phyloP scores from a whole-genome alignment of 2,329 filamentous ascomycete species.

The Aspergillus versicolor region DNA sequence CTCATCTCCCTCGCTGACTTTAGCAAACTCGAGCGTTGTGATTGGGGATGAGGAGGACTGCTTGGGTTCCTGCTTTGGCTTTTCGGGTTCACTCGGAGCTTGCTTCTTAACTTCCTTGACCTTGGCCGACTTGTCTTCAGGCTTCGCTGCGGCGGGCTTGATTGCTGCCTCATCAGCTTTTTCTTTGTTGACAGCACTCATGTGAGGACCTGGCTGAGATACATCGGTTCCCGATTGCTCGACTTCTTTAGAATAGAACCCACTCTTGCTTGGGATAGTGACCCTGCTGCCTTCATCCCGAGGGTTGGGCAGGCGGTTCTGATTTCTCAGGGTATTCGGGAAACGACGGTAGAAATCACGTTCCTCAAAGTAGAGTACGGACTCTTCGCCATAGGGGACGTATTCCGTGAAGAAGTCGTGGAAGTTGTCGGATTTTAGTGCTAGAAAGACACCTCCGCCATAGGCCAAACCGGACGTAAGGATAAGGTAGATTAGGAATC shows the following conservation, averaged over 20 bases:
- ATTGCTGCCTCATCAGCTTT: slow-evolving; percentile 26
- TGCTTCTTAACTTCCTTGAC: slow-evolving; percentile 35
- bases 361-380: slow-evolving; percentile 93
- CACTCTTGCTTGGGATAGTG: slow-evolving; percentile 81
- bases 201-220: slow-evolving; percentile 50
- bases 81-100: slow-evolving; percentile 26
- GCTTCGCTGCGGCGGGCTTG: slow-evolving; percentile 27
- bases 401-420: slow-evolving; percentile 99
- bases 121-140: slow-evolving; percentile 28
- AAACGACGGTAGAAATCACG: slow-evolving; percentile 88
- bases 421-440: slow-evolving; percentile 93
- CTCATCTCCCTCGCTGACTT: slow-evolving; percentile 73
- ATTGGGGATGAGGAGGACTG: slow-evolving; percentile 50
- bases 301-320: slow-evolving; percentile 39
- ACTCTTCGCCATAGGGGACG: slow-evolving; percentile 89
- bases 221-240: slow-evolving; percentile 63
- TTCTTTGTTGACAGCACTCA: slow-evolving; percentile 40
- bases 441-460: slow-evolving; percentile 86
- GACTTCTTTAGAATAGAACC: slow-evolving; percentile 76
- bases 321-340: slow-evolving; percentile 54
- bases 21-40: slow-evolving; percentile 73
- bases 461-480: slow-evolving; percentile 77
- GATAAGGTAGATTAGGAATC: slow-evolving; percentile 73
- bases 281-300: slow-evolving; percentile 66
- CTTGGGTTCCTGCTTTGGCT: slow-evolving; percentile 34